Evolutionary conservation across 1,284 basidiomycete species (phyloP).

Genomic region (Xerocomus amazonicus): DNA sequence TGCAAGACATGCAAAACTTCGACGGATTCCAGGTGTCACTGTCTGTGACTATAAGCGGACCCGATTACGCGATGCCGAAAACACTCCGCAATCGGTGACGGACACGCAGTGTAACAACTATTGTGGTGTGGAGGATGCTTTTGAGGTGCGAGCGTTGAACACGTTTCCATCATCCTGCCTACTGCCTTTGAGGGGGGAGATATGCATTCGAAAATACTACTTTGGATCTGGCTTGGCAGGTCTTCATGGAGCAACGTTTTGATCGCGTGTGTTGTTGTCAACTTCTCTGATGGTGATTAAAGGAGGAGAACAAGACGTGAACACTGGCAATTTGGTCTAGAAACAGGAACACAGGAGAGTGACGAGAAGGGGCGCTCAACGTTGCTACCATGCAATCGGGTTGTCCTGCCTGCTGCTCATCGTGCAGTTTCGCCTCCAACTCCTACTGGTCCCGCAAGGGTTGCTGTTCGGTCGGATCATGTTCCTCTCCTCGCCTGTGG

Average conservation of each 20-base stretch:
- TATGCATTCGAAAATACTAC: slow-evolving; percentile 29
- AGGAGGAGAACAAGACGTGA: slow-evolving; percentile 26
- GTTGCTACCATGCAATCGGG: slow-evolving; percentile 23
- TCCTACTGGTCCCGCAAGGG: slow-evolving; percentile 27
- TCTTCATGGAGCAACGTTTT: slow-evolving; percentile 64
- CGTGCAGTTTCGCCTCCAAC: slow-evolving; percentile 27
- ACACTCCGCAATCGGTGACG: slow-evolving; percentile 26
- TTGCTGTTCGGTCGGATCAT: slow-evolving; percentile 29
- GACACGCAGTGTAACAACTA: slow-evolving; percentile 27
- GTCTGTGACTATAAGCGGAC: slow-evolving; percentile 6
- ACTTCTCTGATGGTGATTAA: slow-evolving; percentile 11
- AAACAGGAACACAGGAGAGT: background rate
- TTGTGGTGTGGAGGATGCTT: slow-evolving; percentile 15
- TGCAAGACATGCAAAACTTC: slow-evolving; percentile 43
- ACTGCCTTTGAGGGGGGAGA: slow-evolving; percentile 1
- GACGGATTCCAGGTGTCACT: slow-evolving; percentile 34
- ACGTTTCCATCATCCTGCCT: slow-evolving; percentile 16
- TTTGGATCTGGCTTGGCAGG: slow-evolving; percentile 61
- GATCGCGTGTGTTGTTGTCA: background rate
- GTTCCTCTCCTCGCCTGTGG: slow-evolving; percentile 24
- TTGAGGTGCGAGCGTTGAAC: slow-evolving; percentile 11
- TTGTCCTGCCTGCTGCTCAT: slow-evolving; percentile 21
- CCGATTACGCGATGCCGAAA: slow-evolving; percentile 11
- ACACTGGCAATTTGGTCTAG: slow-evolving; percentile 21
- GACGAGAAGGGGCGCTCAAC: background rate